These are phyloP conservation scores for Austroboletus festivus DNA, from an alignment of 768 basidiomycete genomes.

Conservation along the genomic window DNA sequence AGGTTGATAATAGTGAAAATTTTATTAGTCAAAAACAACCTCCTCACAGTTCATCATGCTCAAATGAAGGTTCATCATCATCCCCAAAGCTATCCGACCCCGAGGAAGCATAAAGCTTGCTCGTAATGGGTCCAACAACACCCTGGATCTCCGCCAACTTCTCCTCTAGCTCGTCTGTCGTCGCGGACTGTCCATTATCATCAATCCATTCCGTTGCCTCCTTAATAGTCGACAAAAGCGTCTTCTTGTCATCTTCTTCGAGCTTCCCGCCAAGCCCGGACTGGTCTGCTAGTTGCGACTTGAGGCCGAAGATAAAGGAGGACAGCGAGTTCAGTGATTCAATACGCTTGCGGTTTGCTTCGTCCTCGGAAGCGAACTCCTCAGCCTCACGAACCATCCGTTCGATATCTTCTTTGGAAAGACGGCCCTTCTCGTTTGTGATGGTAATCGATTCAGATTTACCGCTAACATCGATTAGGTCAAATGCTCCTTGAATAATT, in stretches of 20 bases:
- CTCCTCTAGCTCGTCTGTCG: constrained; percentile 90
- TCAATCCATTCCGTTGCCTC: constrained; percentile 89
- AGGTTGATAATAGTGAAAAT: constrained; percentile 7
- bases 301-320: constrained; percentile 81
- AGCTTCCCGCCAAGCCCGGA: constrained; percentile 91
- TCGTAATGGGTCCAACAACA: constrained; percentile 75
- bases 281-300: constrained; percentile 81
- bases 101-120: constrained; percentile 61
- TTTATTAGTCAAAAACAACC: constrained; percentile 4
- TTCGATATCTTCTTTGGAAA: constrained; percentile 97
- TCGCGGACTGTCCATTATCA: constrained; percentile 75
- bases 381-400: constrained; percentile 96
- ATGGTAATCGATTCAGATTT: constrained; percentile 96
- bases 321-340: constrained; percentile 83
- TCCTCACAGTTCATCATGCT: constrained; percentile 55
- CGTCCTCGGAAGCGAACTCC: constrained; percentile 86
- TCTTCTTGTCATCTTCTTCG: constrained; percentile 78
- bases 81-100: constrained; percentile 35
- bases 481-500: too few species aligned
- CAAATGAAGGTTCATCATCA: constrained; percentile 43
- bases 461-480: too few species aligned
- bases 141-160: constrained; percentile 92
- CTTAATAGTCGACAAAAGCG: constrained; percentile 75
- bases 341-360: constrained; percentile 79
- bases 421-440: constrained; percentile 94